Evolutionary conservation across 2,329 filamentous ascomycete species (phyloP), one percentile per base, ranked within the genome.

Genomic region (Colletotrichum simmondsii): DNA sequence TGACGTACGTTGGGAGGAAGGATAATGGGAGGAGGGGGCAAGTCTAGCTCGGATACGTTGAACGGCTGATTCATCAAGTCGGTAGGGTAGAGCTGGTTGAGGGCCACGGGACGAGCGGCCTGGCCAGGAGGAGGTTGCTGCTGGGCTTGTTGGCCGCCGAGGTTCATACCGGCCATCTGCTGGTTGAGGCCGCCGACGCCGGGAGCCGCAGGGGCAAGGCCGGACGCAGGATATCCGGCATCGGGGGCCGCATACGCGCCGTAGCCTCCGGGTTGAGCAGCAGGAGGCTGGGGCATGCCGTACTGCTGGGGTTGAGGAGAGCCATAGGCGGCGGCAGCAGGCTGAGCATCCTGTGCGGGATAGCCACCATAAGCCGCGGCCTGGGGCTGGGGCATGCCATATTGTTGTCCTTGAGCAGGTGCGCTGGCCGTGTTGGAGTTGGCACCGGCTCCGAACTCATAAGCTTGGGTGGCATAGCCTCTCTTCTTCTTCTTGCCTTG

Each of bases 31-130:
- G 97, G 97, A 42, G 97, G 97, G 58, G 95, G 94, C 74, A 95
- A 89, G 78, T 98, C 96, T 75, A 99, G 86, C 86, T 98, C 97
- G 62, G 93, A 92, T 77, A 97, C 95, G 81, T 97, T 96, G 85
- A 99, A 97, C 30, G 96, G 95, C 84, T 97, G 94, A 78, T 93
- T 94, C 79, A 98, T 89, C 73, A 99, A 89, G 81, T 99, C 97
- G 56, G 95, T 96, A 22, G 95, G 94, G 81, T 97, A 96, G 72
- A 98, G 90, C 84, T 96, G 94, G 84, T 98, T 98, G 77, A 98
- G 86, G 77, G 85, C 87, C 77, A 85, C 87, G 77, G 79, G 85
- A 78, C 83, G 82, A 75, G 79, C 77, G 28, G 81, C 79, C 74
- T 83, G 84, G 16, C 68, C 68, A 24, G 66, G 54, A 24, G 66